Percentiles rank a stretch among this genome's conserved stretches.
phyloP scores from a whole-genome alignment of 176 grass and related monocot species.

The Bolboschoenus planiculmis region DNA sequence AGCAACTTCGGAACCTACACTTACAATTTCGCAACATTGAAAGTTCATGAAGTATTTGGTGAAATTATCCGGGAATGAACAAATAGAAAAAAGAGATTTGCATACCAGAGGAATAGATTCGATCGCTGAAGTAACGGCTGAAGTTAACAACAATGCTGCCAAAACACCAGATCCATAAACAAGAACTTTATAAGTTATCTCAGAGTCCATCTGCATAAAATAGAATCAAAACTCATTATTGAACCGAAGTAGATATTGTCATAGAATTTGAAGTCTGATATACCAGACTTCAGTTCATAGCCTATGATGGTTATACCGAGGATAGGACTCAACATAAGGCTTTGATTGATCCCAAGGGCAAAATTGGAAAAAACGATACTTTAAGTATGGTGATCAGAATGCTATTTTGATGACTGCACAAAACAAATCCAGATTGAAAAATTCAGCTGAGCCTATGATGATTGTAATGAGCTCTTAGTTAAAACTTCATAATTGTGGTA shows the following conservation, averaged over 20 bases:
- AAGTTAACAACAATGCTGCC: slow-evolving; percentile 60
- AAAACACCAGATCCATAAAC: slow-evolving; percentile 51
- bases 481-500: neutral
- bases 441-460: neutral
- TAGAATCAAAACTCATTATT: neutral
- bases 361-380: neutral
- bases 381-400: neutral
- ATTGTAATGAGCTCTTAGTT: neutral
- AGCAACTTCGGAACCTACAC: slow-evolving; percentile 75
- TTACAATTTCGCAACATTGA: neutral
- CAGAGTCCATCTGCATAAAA: slow-evolving; percentile 58
- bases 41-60: neutral
- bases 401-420: neutral
- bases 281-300: neutral
- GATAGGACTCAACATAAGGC: neutral
- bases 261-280: neutral
- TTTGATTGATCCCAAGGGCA: neutral
- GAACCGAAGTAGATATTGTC: neutral
- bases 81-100: neutral
- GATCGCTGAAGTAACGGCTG: slow-evolving; percentile 55
- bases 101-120: slow-evolving; percentile 70
- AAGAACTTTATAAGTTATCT: slow-evolving; percentile 40
- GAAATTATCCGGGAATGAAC: neutral
- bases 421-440: neutral
- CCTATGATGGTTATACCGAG: neutral